A percentile compares a stretch with the other conserved stretches of the same genome.
These are phyloP conservation scores for Colletotrichum somersetense DNA, from an alignment of 2,329 filamentous ascomycete genomes.

Conservation along the genomic window DNA sequence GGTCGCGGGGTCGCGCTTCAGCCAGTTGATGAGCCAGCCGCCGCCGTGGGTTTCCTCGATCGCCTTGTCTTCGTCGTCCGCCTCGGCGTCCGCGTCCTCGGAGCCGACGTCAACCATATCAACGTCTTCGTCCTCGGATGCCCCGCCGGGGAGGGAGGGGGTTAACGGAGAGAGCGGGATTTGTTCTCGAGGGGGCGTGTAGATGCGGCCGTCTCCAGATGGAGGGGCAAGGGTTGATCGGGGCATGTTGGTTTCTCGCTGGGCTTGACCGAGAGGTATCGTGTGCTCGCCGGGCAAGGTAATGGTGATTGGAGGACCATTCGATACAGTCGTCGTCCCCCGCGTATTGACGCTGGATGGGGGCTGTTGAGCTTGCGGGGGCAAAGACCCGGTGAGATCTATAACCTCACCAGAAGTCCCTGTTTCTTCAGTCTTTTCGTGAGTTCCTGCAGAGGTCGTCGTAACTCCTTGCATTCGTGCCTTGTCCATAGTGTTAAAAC, in stretches of 20 bases:
- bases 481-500: not conserved
- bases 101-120: constrained; percentile 25
- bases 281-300: not conserved
- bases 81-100: not conserved
- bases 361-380: not conserved
- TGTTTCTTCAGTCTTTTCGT: not conserved
- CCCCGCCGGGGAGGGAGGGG: not conserved
- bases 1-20: constrained; percentile 33
- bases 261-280: not conserved
- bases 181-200: constrained; percentile 15
- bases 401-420: not conserved
- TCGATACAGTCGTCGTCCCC: not conserved
- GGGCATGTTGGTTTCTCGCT: not conserved
- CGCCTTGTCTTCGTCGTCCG: not conserved
- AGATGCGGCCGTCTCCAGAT: not conserved
- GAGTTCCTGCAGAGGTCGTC: not conserved
- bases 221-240: not conserved
- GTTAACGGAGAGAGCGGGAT: not conserved
- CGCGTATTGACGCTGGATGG: not conserved
- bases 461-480: not conserved
- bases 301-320: constrained; percentile 6
- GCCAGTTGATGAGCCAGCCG: constrained; percentile 37
- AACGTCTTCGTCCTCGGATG: constrained; percentile 4
- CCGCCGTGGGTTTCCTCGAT: constrained; percentile 12
- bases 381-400: not conserved